Conservation (phyloP, 768 basidiomycete genomes). For the Suillus subaureus region DNA sequence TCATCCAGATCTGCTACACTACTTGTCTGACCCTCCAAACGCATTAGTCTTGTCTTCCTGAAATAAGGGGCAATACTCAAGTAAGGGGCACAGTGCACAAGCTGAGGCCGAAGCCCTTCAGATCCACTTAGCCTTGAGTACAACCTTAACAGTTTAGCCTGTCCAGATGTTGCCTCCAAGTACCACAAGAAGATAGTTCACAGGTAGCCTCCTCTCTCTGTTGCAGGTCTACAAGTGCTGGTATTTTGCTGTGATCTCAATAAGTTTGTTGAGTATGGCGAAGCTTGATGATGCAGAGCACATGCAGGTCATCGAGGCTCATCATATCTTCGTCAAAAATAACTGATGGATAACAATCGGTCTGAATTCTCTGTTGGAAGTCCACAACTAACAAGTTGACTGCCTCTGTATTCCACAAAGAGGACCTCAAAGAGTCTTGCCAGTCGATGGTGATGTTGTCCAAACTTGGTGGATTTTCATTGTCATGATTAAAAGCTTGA, state of each 20-base stretch:
- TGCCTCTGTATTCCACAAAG: slow-evolving; percentile 8
- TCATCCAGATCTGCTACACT: no score
- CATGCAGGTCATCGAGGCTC: neutral
- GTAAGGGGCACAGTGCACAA: no score
- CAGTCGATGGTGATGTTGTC: neutral
- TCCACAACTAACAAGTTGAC: neutral
- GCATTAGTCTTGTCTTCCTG: no score
- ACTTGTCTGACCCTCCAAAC: no score
- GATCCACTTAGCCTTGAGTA: no score
- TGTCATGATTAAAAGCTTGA: slow-evolving; percentile 3
- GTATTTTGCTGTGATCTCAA: neutral
- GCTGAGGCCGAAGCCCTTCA: no score
- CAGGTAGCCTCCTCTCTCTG: neutral
- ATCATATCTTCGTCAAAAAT: slow-evolving; percentile 1
- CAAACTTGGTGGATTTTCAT: slow-evolving; percentile 1
- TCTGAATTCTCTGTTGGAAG: slow-evolving; percentile 2
- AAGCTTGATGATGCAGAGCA: slow-evolving; percentile 4
- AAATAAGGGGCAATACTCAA: no score
- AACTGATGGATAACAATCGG: neutral
- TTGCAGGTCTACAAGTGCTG: neutral
- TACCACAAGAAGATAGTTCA: neutral
- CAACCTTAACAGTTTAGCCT: no score
- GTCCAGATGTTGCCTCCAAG: no score
- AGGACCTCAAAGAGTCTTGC: slow-evolving; percentile 4
- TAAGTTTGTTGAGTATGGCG: slow-evolving; percentile 1